Percentiles rank a stretch among this genome's conserved stretches.
These are phyloP conservation scores for Alternaria metachromatica DNA, from an alignment of 2,329 filamentous ascomycete species.

Conservation along the genomic window DNA sequence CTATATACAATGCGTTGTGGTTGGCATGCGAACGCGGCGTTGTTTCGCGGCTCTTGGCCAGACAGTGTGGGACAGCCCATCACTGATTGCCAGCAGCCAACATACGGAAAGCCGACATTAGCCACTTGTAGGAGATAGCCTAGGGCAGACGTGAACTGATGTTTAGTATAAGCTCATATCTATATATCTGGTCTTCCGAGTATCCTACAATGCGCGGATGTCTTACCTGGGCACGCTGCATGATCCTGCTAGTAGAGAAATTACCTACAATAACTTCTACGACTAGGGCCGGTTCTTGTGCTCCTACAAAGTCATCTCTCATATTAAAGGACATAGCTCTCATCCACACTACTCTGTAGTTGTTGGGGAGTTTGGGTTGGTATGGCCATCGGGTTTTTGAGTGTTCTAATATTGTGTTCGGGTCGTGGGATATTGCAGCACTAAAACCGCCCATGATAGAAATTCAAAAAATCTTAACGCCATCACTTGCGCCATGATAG, in stretches of 20 bases:
- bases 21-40: background rate
- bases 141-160: background rate
- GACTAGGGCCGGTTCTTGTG: background rate
- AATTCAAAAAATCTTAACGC: background rate
- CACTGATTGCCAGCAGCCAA: background rate
- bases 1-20: background rate
- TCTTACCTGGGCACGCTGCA: background rate
- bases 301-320: background rate
- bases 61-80: background rate
- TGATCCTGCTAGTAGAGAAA: background rate
- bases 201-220: background rate
- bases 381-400: background rate
- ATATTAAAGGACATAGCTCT: background rate
- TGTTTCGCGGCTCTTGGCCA: background rate
- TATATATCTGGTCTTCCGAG: background rate
- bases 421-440: background rate
- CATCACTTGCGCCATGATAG: background rate
- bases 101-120: background rate
- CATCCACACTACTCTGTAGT: background rate
- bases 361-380: background rate
- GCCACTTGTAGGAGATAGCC: background rate
- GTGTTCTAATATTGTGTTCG: background rate
- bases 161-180: background rate
- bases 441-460: background rate
- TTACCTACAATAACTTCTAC: background rate